phyloP scores from a whole-genome alignment of 2,329 filamentous ascomycete species.

The Myotisia sp. region DNA sequence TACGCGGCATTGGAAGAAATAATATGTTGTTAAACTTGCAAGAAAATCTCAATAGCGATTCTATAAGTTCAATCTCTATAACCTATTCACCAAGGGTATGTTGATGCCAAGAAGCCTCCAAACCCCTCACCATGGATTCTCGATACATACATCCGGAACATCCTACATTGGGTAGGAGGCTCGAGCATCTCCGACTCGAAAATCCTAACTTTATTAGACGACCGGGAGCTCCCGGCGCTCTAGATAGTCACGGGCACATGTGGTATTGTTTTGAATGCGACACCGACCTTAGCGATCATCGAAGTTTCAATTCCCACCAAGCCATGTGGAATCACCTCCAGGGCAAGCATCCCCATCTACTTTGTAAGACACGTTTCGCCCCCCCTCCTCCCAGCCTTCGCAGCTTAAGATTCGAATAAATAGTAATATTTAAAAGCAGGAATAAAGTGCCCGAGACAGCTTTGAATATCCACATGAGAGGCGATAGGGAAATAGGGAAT shows the following conservation, averaged over 20 bases:
- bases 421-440: no score
- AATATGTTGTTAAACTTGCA: not conserved
- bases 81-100: no score
- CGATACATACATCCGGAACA: not conserved
- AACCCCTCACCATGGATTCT: not conserved
- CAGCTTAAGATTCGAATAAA: no score
- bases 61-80: no score
- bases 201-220: not conserved
- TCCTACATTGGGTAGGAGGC: not conserved
- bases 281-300: not conserved
- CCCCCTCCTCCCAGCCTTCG: no score
- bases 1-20: not conserved
- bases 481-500: no score
- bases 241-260: not conserved
- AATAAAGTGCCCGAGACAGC: no score
- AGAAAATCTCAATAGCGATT: not conserved
- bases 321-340: not conserved
- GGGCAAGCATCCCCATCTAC: no score
- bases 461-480: no score
- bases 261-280: not conserved
- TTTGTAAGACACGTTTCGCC: no score
- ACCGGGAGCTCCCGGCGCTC: not conserved
- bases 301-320: not conserved
- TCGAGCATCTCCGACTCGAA: not conserved
- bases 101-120: not conserved